Base-by-base conservation (phyloP, 306 rosid species). In the Quercus bicolor region DNA sequence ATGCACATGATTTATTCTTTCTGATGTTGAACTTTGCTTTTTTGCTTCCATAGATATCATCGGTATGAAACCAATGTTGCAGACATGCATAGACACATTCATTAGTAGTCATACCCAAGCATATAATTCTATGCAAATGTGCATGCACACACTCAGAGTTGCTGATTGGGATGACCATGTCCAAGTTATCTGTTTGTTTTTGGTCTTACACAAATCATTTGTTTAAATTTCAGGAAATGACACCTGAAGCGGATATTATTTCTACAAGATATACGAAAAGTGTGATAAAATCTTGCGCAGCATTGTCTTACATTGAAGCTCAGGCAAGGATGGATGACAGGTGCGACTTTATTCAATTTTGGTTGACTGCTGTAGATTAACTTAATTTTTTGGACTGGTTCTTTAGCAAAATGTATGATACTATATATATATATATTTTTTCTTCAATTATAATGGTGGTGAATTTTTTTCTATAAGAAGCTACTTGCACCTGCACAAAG, bases 241-340 rank as follows among this genome's bases (percentile, higher is more conserved):
- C 97, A 74, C 87, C 98, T 81, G 95, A 91, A 81, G 99, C 98
- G 5, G 97, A 95, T 80, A 87, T 95, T 79, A 84, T 91, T 72
- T 88, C 94, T 76, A 91, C 90, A 31, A 87, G 84, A 86, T 91
- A 56, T 87, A 91, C 97, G 72, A 95, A 91, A 87, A 95, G 98
- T 90, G 80, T 95, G 73, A 93, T 95, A 62, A 93, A 88, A 81
- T 95, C 99, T 15, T 78, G 86, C 72, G 99, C 99, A 40, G 96
- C 99, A 57, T 77, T 95, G 84, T 95, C 99, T 53, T 95, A 95
- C 71, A 82, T 95, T 81, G 99, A 95, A 87, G 99, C 98, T 83
- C 99, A 95, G 75, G 97, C 99, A 0, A 95, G 97, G 89, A 95
- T 95, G 97, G 99, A 95, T 82, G 99, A 95, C 77, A 91, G 96